Evolutionary conservation across 768 basidiomycete species (phyloP), one percentile per base, ranked within the genome.

Genomic region (Termitomyces sp.): DNA sequence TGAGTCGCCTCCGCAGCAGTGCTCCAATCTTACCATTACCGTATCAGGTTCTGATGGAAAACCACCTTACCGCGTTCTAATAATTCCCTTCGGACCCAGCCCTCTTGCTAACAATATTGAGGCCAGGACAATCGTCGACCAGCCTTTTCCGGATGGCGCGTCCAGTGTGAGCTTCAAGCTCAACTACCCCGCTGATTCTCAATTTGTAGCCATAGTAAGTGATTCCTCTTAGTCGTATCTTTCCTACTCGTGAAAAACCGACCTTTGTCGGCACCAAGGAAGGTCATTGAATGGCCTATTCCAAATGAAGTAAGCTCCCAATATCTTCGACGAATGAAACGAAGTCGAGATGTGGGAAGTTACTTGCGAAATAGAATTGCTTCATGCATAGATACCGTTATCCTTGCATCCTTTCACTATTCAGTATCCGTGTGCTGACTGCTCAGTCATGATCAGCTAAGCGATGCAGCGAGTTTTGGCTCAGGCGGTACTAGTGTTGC

Each of bases 171-270:
- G 69, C 39, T 87, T 91, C 68, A 71, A 80, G 66, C 77, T 91
- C 54, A 79, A 77, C 31, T 92, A 80, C 67, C 90, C 90, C 0
- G 76, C 72, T 50, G 78, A 83, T 66, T 88, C 88, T 3, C 85
- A 89, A 65, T 86, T 93, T 55, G 88, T 92, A 27, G 84, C 86
- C 5, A 86, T 91, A 66, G 89, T 90, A 65, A 73, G 87, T 83
- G 6, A n/a, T 41, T 51, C 34, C 45, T 64, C 36, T 22, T 50
- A 18, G 44, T 53, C 22, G 24, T 15, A 27, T 12, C 12, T 39
- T 4, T 47, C 36, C 7, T 33, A 18, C 22, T 15, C 8, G 42
- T 12, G 34, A 24, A 53, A 39, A 12, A 1, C 27, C 36, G 39
- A 31, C 18, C 27, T 39, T n/a, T 11, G 36, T 50, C 24, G 24